Base-by-base conservation (phyloP, 164 flowering plant genomes). In the Vitis labrusca region DNA sequence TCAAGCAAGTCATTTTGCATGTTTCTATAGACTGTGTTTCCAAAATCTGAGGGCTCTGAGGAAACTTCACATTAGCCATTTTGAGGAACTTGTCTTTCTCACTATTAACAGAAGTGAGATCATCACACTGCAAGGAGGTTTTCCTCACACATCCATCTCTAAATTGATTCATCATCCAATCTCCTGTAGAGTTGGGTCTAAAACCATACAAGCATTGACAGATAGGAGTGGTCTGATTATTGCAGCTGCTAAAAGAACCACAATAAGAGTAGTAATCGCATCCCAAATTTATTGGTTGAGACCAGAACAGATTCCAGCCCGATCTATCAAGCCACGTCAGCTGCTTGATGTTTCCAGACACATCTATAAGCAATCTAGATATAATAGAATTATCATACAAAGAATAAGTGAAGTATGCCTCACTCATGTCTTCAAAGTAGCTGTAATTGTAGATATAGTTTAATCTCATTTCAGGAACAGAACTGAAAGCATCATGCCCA, bases 201-300 rank as follows among this genome's bases (percentile, higher is more conserved):
- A 63, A 79, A 11, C 82, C 82, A 2, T 44, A 48, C 70, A 76
- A 70, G 62, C 79, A 79, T 10, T 6, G 37, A 64, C 79, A 79
- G 13, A 37, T 70, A 2, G 70, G 63, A 65, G 47, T 10, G 0
- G 64, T 52, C 17, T 59, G 30, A 68, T 70, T 19, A 57, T 59
- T 66, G 71, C 82, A 79, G 50, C 3, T 30, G n/a, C 70, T 71
- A 56, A 73, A 79, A 3, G 67, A 44, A 17, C 82, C 82, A 44
- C 82, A 79, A 30, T 27, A 29, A 59, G 66, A 68, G 49, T 66
- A 64, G 44, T 32, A 48, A 73, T 77, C 3, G 70, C 67, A 54
- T 79, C 73, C 55, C 54, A 77, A 17, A 32, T 74, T 69, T 50
- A 67, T 69, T 3, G 82, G 82, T 60, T 50, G 66, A 19, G 74